Evolutionary conservation across 2,329 filamentous ascomycete genomes (phyloP).

Genomic region (Botryosphaeria dothidea): DNA sequence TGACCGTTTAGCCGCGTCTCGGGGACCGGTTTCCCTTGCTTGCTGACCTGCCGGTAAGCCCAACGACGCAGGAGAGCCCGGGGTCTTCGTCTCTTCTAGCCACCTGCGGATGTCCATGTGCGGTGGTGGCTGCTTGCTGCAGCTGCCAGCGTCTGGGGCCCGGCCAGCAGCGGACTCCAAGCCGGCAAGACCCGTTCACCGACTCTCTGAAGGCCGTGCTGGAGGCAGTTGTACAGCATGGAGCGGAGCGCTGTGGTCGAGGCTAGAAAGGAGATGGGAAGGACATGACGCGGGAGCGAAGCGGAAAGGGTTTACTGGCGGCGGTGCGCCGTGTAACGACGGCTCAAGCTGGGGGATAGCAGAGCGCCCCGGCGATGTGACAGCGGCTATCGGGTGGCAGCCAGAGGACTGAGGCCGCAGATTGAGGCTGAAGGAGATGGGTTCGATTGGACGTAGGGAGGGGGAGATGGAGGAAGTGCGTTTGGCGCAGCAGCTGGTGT

Average conservation of each 20-base stretch:
- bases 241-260: conserved; percentile 8
- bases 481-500: conserved; percentile 3
- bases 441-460: conserved; percentile 5
- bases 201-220: conserved; percentile 17
- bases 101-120: conserved; percentile 48
- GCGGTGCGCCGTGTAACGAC: conserved; percentile 30
- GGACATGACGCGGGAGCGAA: conserved; percentile 24
- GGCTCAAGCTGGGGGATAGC: not conserved
- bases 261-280: conserved; percentile 19
- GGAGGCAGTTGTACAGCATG: conserved; percentile 32
- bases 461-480: not conserved
- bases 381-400: conserved; percentile 12
- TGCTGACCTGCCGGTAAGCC: conserved; percentile 27
- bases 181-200: conserved; percentile 18
- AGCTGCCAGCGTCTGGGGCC: conserved; percentile 19
- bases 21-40: conserved; percentile 23
- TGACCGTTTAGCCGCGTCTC: conserved; percentile 15
- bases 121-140: conserved; percentile 13
- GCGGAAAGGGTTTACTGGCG: conserved; percentile 21
- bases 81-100: conserved; percentile 42
- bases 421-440: conserved; percentile 2
- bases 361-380: conserved; percentile 10
- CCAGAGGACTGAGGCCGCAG: conserved; percentile 10
- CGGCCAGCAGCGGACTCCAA: conserved; percentile 22
- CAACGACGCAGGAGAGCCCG: conserved; percentile 27